Evolutionary conservation across 495 filamentous ascomycete genomes (phyloP).

Genomic region (Rhizodiscina lignyota): DNA sequence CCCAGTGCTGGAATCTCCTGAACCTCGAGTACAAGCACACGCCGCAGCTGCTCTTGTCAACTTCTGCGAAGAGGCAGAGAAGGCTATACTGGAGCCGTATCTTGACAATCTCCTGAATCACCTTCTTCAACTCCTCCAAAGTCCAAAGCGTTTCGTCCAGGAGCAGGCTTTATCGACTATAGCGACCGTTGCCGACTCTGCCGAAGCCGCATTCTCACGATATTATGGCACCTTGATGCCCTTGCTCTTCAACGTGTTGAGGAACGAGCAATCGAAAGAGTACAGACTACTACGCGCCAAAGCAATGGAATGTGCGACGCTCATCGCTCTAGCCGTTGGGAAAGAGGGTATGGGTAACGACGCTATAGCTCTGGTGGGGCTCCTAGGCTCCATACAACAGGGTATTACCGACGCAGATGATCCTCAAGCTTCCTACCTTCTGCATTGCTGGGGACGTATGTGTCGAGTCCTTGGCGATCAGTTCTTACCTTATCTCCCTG

Average conservation of each 20-base stretch:
- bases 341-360: conserved; percentile 80
- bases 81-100: conserved; percentile 80
- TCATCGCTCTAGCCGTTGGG: conserved; percentile 86
- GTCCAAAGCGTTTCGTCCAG: conserved; percentile 87
- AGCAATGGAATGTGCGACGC: conserved; percentile 97
- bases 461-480: conserved; percentile 80
- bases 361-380: conserved; percentile 67
- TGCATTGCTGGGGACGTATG: conserved; percentile 99
- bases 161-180: conserved; percentile 97
- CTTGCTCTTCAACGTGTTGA: conserved; percentile 72
- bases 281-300: conserved; percentile 82
- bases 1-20: conserved; percentile 74
- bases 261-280: conserved; percentile 81
- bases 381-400: conserved; percentile 73
- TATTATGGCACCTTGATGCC: conserved; percentile 97
- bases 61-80: conserved; percentile 98
- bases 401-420: conserved; percentile 85
- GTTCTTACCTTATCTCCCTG: conserved; percentile 81
- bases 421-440: conserved; percentile 89
- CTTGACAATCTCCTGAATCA: conserved; percentile 72
- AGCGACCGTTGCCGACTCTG: conserved; percentile 95
- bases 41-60: conserved; percentile 95
- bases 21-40: conserved; percentile 91
- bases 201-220: conserved; percentile 84
- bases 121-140: conserved; percentile 70